phyloP scores from a whole-genome alignment of 352 stramenopile species.

The Globisporangium splendens region DNA sequence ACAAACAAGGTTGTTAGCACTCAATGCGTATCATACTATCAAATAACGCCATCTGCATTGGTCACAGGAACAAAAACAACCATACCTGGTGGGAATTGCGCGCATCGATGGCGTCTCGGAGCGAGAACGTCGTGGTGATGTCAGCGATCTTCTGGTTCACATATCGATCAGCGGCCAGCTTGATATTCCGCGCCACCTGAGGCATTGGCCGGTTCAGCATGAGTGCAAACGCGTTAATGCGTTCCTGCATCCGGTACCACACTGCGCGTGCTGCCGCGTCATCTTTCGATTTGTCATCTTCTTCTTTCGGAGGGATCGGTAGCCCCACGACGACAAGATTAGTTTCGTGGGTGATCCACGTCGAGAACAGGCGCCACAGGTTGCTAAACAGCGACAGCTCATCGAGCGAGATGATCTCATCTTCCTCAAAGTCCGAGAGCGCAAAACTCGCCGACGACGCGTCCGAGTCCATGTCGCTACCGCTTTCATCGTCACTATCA shows the following conservation, averaged over 20 bases:
- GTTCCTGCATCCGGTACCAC: conserved; percentile 52
- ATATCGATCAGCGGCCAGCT: conserved; percentile 50
- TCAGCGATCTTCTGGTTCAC: conserved; percentile 49
- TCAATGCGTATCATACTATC: background rate
- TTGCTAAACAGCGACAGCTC: conserved; percentile 70
- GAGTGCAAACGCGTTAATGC: conserved; percentile 63
- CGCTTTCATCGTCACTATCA: conserved; percentile 55
- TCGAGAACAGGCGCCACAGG: conserved; percentile 64
- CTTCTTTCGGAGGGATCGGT: conserved; percentile 16
- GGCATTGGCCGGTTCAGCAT: conserved; percentile 55
- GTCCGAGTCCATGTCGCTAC: conserved; percentile 32
- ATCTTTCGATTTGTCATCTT: conserved; percentile 10
- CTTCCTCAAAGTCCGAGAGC: conserved; percentile 66
- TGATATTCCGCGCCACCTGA: conserved; percentile 44
- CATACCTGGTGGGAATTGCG: conserved; percentile 57
- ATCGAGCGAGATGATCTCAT: conserved; percentile 65
- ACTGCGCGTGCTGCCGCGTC: conserved; percentile 40
- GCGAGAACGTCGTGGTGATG: conserved; percentile 51
- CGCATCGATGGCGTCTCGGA: conserved; percentile 65
- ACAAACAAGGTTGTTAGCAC: conserved; percentile 1
- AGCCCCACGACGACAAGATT: conserved; percentile 46
- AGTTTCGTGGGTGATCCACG: conserved; percentile 72
- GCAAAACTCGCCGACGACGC: conserved; percentile 56
- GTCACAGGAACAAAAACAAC: background rate
- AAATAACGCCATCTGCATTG: conserved; percentile 5